Evolutionary conservation across 306 rosid species (phyloP), one percentile per base, ranked within the genome.

Genomic region (Vicia villosa): DNA sequence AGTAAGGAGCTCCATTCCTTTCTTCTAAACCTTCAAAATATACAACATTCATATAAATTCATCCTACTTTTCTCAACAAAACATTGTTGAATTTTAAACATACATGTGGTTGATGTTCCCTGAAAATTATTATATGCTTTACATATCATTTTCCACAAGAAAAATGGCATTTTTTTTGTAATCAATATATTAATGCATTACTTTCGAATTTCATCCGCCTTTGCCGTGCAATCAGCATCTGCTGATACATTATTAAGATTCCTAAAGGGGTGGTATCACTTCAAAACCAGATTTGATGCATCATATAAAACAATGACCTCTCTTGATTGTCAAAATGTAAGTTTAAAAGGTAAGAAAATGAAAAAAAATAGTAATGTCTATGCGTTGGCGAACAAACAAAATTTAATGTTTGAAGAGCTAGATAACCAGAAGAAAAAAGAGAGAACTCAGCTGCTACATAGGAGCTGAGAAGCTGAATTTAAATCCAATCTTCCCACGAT

Each of bases 381-480:
- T 66, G 19, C 38, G 2, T n/a, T 17, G 57, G 43, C 40, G 9
- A 42, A 28, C 20, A 43, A 69, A 20, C 14, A 63, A 57, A 24
- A 21, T 30, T 61, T 19, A 20, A 37, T 32, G 65, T 51, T 72
- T 55, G 38, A 37, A 59, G 51, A 43, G 64, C 4, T 45, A 54
- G 59, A 22, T 47, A 66, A 52, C 38, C 62, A 58, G 52, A 66
- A 78, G 41, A 42, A 56, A 55, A 55, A 58, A 28, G 32, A 50
- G 45, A 67, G 45, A 75, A 34, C 62, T 21, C 74, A 13, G 66
- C 36, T 32, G 64, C 74, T 83, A 89, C 30, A 82, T 78, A 37
- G 96, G 90, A 72, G 89, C 85, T 66, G 98, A 92, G 81, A 92
- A 51, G 82, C 96, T 88, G 75, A 92, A 82, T 69, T 88, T 83